A percentile compares a stretch with the other conserved stretches of the same genome.
These are phyloP conservation scores for Aspergillus unguis DNA, from an alignment of 2,329 filamentous ascomycete species.

Conservation along the genomic window DNA sequence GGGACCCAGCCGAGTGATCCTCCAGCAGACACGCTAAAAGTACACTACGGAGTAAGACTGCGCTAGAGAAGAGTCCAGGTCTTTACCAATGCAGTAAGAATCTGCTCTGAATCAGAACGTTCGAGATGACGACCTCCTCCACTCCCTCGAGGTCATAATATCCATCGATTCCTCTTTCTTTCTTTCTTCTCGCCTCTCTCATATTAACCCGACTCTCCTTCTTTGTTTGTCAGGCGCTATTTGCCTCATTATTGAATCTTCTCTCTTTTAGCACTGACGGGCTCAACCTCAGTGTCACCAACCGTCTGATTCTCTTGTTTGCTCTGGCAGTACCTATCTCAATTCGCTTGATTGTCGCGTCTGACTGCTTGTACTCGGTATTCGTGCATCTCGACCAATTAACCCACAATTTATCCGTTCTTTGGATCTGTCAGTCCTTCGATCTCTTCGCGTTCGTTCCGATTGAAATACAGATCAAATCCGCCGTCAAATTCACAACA, in stretches of 20 bases:
- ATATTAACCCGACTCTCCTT: not conserved
- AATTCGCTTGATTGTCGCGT: conserved; percentile 1
- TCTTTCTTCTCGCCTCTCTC: not conserved
- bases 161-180: not conserved
- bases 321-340: conserved; percentile 14
- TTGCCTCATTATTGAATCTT: not conserved
- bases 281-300: conserved; percentile 3
- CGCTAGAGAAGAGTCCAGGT: conserved; percentile 5
- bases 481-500: not conserved
- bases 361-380: not conserved
- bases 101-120: not conserved
- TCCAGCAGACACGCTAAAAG: conserved; percentile 6
- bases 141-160: conserved; percentile 2
- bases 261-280: not conserved
- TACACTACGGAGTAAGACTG: not conserved
- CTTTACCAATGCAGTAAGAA: conserved; percentile 1
- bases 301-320: conserved; percentile 11
- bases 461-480: not conserved
- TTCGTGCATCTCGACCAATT: conserved; percentile 10
- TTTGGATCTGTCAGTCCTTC: conserved; percentile 7
- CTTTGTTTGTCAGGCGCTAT: conserved; percentile 1
- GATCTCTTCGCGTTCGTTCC: not conserved
- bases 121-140: conserved; percentile 3
- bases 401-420: conserved; percentile 10
- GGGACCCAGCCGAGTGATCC: conserved; percentile 11